Evolutionary conservation across 2,329 filamentous ascomycete species (phyloP).

Genomic region (Aulographum hederae): DNA sequence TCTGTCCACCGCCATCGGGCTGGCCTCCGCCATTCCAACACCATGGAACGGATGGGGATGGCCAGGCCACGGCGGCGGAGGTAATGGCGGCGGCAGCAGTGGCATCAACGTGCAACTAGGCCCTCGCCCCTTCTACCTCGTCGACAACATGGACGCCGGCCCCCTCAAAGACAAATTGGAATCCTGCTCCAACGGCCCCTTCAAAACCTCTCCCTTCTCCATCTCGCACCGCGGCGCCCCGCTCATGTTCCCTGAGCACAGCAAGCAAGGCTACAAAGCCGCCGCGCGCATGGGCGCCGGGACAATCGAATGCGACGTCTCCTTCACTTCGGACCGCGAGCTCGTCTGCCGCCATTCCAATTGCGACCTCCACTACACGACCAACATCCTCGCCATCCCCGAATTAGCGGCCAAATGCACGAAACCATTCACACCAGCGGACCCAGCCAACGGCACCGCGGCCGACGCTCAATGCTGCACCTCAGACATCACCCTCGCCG

Average conservation of each 20-base stretch:
- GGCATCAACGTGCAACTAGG: conserved; percentile 17
- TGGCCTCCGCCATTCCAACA: neutral
- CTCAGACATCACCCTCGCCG: conserved; percentile 47
- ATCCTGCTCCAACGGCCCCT: conserved; percentile 17
- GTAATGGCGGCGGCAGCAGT: conserved; percentile 5
- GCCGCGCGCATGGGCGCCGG: conserved; percentile 17
- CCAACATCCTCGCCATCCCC: conserved; percentile 16
- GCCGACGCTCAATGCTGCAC: conserved; percentile 53
- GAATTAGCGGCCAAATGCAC: conserved; percentile 18
- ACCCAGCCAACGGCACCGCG: conserved; percentile 11
- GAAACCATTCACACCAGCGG: conserved; percentile 15
- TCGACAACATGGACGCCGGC: conserved; percentile 19
- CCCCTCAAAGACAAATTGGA: conserved; percentile 18
- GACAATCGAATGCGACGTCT: conserved; percentile 19
- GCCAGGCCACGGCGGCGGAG: neutral
- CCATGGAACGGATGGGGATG: neutral
- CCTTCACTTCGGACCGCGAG: conserved; percentile 18
- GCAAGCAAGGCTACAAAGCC: conserved; percentile 13
- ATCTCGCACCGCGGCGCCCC: conserved; percentile 18
- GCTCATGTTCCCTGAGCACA: conserved; percentile 18
- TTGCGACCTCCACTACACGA: conserved; percentile 20
- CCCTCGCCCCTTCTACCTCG: conserved; percentile 16
- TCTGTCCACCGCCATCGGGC: neutral
- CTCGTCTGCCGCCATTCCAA: conserved; percentile 20
- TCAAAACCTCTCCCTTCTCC: conserved; percentile 15